Percentiles rank a stretch among this genome's conserved stretches.
These are phyloP conservation scores for Lagenidium giganteum DNA, from an alignment of 352 stramenopile species.

Conservation along the genomic window DNA sequence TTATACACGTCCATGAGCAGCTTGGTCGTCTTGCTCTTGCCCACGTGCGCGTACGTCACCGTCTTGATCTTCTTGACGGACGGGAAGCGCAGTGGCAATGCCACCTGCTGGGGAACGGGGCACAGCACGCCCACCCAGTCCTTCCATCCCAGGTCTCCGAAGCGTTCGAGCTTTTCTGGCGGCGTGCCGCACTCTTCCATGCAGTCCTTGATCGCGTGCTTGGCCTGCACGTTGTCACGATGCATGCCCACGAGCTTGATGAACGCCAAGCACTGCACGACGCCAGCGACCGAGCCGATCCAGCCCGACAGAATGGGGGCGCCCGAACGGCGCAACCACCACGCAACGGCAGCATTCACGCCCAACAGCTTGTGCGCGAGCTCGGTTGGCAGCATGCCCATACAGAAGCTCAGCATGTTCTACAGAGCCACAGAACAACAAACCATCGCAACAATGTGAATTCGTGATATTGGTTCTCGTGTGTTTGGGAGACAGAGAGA, in stretches of 20 bases:
- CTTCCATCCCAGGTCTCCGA: slow-evolving; percentile 36
- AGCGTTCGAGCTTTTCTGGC: slow-evolving; percentile 18
- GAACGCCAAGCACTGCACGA: slow-evolving; percentile 41
- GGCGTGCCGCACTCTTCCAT: slow-evolving; percentile 31
- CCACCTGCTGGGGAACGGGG: slow-evolving; percentile 45
- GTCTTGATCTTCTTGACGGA: slow-evolving; percentile 33
- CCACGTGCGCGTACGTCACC: slow-evolving; percentile 47
- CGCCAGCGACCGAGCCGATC: slow-evolving; percentile 34
- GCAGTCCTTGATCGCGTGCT: slow-evolving; percentile 31
- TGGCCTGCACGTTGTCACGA: slow-evolving; percentile 34
- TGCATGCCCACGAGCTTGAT: slow-evolving; percentile 36
- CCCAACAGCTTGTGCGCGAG: slow-evolving; percentile 43
- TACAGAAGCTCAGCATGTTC: slow-evolving; percentile 38
- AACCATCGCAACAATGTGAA: slow-evolving; percentile 3
- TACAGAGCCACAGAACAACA: slow-evolving; percentile 7
- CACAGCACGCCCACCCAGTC: slow-evolving; percentile 49
- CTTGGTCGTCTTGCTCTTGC: slow-evolving; percentile 37
- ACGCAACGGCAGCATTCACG: slow-evolving; percentile 29
- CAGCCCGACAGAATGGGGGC: slow-evolving; percentile 44
- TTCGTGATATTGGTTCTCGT: too few relatives aligned
- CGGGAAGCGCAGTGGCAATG: slow-evolving; percentile 37
- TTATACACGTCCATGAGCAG: slow-evolving; percentile 69
- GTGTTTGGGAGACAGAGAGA: slow-evolving; percentile 17
- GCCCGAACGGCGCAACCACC: slow-evolving; percentile 33
- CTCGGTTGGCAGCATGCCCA: slow-evolving; percentile 38